Base-by-base conservation (phyloP, 2,329 filamentous ascomycete species). In the Alternaria rosae region DNA sequence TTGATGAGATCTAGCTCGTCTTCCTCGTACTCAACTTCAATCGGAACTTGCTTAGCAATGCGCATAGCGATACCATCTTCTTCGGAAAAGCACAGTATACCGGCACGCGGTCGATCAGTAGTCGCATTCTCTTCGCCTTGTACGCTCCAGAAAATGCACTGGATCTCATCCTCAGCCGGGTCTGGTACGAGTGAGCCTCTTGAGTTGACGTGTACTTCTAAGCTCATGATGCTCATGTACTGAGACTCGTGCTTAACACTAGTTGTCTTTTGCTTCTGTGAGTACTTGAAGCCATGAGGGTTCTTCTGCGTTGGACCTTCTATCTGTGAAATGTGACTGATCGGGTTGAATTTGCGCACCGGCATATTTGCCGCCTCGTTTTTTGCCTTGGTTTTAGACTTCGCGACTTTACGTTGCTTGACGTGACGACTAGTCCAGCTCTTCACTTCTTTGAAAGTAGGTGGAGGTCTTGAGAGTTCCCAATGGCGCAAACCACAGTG, bases 171-270 rank as follows among this genome's bases (percentile, higher is more conserved):
- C 69, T 96, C 87, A 69, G 94, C 92, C 0, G 95, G 95, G 73
- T 99, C 93, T 1, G 95, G 93, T 3, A 93, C 87, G 9, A 97
- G 84, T 51, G 88, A 89, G 7, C 88, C 92, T 58, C 94, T 87
- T 5, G 91, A 95, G 70, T 97, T 97, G 64, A 96, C 90, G 75
- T 99, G 94, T 5, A 98, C 82, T 76, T 99, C 95, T 7, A 99
- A 80, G 68, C 93, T 96, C 92, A 99, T 94, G 17, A 91, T 93
- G 69, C 92, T 97, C 95, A 99, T 98, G 77, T 97, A 97, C 70
- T 95, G 92, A 3, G 88, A 89, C 77, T 96, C 92, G 68, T 94
- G 92, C 72, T 92, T 88, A 17, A 96, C 89, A 68, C 89, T 93
- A 0, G 90, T 91, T 2, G 89, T 89, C 68, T 89, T 88, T 64